phyloP scores from a whole-genome alignment of 805 yeast species.

The Wickerhamiella cacticola region DNA sequence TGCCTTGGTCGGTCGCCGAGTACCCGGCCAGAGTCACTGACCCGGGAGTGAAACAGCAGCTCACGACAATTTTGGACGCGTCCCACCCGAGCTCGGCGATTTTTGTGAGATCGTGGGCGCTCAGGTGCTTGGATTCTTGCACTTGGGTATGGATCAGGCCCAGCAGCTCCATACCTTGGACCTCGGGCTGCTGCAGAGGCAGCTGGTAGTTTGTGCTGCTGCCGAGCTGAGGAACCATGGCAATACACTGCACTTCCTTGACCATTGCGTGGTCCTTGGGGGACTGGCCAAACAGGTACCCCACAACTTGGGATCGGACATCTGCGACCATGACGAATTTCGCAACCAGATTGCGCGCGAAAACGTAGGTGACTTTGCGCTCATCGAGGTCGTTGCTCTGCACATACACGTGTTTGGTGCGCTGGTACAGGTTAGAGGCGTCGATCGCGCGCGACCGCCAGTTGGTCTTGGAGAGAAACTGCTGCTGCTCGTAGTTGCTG shows the following conservation, averaged over 20 bases:
- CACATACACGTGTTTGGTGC: conserved; percentile 64
- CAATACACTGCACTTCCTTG: conserved; percentile 66
- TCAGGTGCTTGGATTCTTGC: conserved; percentile 48
- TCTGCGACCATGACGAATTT: conserved; percentile 75
- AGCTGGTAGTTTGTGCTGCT: conserved; percentile 52
- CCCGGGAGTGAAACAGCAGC: conserved; percentile 70
- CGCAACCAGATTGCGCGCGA: conserved; percentile 71
- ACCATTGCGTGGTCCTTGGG: conserved; percentile 57
- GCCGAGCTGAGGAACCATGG: conserved; percentile 81
- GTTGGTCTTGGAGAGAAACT: conserved; percentile 72
- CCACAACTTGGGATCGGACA: conserved; percentile 70
- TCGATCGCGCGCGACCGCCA: conserved; percentile 87
- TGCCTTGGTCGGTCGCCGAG: conserved; percentile 50
- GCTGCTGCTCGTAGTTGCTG: conserved; percentile 70
- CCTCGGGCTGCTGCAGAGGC: conserved; percentile 36
- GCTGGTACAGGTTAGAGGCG: conserved; percentile 54
- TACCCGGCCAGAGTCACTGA: conserved; percentile 65
- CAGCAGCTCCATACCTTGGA: conserved; percentile 50
- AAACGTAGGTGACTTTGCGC: conserved; percentile 52
- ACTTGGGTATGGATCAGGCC: conserved; percentile 95
- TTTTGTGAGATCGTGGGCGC: conserved; percentile 58
- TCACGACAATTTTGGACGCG: conserved; percentile 40
- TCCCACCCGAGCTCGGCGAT: conserved; percentile 40
- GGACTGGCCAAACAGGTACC: conserved; percentile 64
- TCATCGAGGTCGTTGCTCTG: conserved; percentile 39